Base-by-base conservation (phyloP, 2,329 filamentous ascomycete genomes). In the Coniochaeta sp. region DNA sequence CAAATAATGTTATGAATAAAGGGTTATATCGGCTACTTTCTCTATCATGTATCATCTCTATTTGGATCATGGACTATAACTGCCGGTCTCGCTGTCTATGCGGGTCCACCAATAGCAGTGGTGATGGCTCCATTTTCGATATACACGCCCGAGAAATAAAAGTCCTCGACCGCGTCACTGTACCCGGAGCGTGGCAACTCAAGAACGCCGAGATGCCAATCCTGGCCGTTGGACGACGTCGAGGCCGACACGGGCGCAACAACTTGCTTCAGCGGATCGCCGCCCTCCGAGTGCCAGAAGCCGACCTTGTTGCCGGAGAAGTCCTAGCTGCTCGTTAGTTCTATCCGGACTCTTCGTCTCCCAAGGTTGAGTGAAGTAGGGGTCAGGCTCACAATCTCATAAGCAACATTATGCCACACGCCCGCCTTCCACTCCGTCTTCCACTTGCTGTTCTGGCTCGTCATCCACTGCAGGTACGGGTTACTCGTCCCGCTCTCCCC, bases 391-490 rank as follows among this genome's bases (percentile, higher is more conserved):
- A 79, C 78, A 62, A 90, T 89, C 70, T 86, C 87, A 68, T 90
- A 90, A 56, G 87, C 88, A 67, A 90, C 79, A 70, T 91, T 91
- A 72, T 91, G 88, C 88, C 88, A 91, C 12, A 86, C 82, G 44
- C 80, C 83, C 1, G 87, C 77, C 59, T 78, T 78, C 71, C 88
- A 86, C 63, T 82, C 77, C 1, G 79, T 78, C 66, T 81, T 82
- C 87, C 87, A 91, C 66, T 89, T 76, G 57, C 79, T 81, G 65
- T 79, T 74, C 17, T 85, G 81, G 62, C 79, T 78, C 11, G 85
- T 83, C 72, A 84, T 82, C 86, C 87, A 91, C 66, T 84, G 82
- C 64, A 90, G 77, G 64, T 81, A 79, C 33, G 79, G 74, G 62
- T 82, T 77, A 22, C 71, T 71, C n/a, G 75, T 76, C 44, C 75